phyloP scores from a whole-genome alignment of 2,329 filamentous ascomycete genomes.

The Paecilomyces sp. region DNA sequence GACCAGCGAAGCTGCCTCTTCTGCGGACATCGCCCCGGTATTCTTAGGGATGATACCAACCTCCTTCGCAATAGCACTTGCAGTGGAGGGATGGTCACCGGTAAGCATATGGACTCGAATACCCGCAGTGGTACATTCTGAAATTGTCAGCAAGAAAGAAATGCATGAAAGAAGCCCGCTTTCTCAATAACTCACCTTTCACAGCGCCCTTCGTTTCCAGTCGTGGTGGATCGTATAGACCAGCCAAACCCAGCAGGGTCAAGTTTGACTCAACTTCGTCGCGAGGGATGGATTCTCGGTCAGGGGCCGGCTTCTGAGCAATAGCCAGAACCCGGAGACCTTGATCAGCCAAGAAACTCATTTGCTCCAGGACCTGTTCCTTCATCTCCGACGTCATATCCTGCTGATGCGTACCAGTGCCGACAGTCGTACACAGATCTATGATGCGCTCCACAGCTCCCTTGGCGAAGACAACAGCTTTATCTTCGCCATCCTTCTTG shows the following conservation, averaged over 20 bases:
- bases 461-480: slow-evolving; percentile 49
- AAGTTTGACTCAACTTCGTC: slow-evolving; percentile 47
- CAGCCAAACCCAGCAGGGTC: slow-evolving; percentile 51
- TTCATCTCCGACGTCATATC: slow-evolving; percentile 34
- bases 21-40: slow-evolving; percentile 35
- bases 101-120: slow-evolving; percentile 54
- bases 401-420: slow-evolving; percentile 33
- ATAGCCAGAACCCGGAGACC: slow-evolving; percentile 56
- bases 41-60: slow-evolving; percentile 49
- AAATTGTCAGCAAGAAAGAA: slow-evolving; percentile 5
- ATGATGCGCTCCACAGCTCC: slow-evolving; percentile 57
- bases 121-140: slow-evolving; percentile 46
- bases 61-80: slow-evolving; percentile 50
- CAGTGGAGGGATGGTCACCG: slow-evolving; percentile 51
- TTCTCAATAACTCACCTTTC: slow-evolving; percentile 17
- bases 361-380: slow-evolving; percentile 46
- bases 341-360: slow-evolving; percentile 50
- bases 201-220: slow-evolving; percentile 52
- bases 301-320: slow-evolving; percentile 33
- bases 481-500: slow-evolving; percentile 16
- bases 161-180: background rate
- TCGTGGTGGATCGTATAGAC: slow-evolving; percentile 56
- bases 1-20: slow-evolving; percentile 43
- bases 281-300: slow-evolving; percentile 32
- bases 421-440: slow-evolving; percentile 46